Base-by-base conservation (phyloP, 2,329 filamentous ascomycete genomes). In the Pestalotiopsis sp. region DNA sequence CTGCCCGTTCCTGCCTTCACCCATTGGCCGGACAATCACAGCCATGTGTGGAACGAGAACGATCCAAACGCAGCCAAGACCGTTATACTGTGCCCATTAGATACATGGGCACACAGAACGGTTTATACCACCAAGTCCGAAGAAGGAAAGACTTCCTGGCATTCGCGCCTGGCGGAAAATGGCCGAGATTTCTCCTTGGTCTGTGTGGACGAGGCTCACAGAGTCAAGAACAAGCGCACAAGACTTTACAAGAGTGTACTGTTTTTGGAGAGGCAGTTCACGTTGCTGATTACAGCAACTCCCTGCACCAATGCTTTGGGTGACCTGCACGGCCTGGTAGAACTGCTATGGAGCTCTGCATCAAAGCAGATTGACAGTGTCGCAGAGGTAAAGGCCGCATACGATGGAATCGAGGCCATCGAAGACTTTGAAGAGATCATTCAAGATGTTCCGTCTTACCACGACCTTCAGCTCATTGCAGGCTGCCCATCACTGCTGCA, bases 161-260 rank as follows among this genome's bases (percentile, higher is more conserved):
- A 14, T 12, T 77, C 75, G 1, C 69, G 64, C 3, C 76, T 74
- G 41, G 71, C 72, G 2, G 9, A 69, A 9, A 11, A 14, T 5
- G 67, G 63, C 9, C 70, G 75, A 7, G 17, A 49, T 4, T 77
- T 77, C 61, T 78, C 76, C 3, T 65, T 77, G 5, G 72, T 78
- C 3, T 71, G 76, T 2, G 74, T 77, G 1, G 76, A 78, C 38
- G 76, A 77, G 52, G 75, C 76, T 1, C 72, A 77, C 60, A 77
- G 75, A 62, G 69, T 77, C 17, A 75, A 76, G 23, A 72, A 77
- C 20, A 25, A 68, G 1, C 11, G 23, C 1, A 77, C 76, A 0
- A 67, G 59, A 9, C 71, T 72, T 13, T 76, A 72, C 72, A 72
- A 70, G 57, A 77, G 76, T 2, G 69, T 78, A 0, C 60, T 69